Conservation (phyloP, 331 rosid genomes). For the Prunus yedoensis region DNA sequence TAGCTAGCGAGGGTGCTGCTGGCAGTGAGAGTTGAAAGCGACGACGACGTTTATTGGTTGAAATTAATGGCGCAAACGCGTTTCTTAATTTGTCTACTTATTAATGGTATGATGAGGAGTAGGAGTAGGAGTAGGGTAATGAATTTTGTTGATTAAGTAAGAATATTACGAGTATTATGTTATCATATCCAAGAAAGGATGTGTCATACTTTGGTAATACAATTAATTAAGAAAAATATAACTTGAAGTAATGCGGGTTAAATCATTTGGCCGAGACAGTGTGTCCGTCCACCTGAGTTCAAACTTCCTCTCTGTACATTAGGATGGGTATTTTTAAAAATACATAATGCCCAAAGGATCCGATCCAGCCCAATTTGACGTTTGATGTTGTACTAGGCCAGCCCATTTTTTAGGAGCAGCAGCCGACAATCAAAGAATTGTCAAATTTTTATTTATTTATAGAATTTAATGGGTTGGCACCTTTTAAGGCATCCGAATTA, state of each 20-base stretch:
- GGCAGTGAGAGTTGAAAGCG: background rate
- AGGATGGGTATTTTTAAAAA: too few relatives aligned
- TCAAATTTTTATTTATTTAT: background rate
- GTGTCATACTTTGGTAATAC: too few relatives aligned
- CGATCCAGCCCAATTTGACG: background rate
- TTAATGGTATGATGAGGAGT: background rate
- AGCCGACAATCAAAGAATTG: background rate
- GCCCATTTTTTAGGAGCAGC: too few relatives aligned
- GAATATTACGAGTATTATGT: too few relatives aligned
- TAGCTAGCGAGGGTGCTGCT: background rate
- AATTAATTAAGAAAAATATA: too few relatives aligned
- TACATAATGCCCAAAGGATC: background rate
- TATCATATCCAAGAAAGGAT: too few relatives aligned
- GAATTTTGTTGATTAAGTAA: too few relatives aligned
- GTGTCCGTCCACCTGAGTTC: fast-evolving
- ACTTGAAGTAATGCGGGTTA: too few relatives aligned
- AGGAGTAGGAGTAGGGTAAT: too few relatives aligned
- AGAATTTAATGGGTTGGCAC: conserved; percentile 2
- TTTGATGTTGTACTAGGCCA: too few relatives aligned
- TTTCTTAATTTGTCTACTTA: background rate
- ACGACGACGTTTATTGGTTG: background rate
- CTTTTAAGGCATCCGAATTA: background rate
- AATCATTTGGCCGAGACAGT: fast-evolving
- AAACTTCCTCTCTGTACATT: too few relatives aligned
- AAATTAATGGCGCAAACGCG: background rate